A percentile compares a stretch with the other conserved stretches of the same genome.
phyloP scores from a whole-genome alignment of 2,329 filamentous ascomycete genomes.

The Colletotrichum theobromicola region DNA sequence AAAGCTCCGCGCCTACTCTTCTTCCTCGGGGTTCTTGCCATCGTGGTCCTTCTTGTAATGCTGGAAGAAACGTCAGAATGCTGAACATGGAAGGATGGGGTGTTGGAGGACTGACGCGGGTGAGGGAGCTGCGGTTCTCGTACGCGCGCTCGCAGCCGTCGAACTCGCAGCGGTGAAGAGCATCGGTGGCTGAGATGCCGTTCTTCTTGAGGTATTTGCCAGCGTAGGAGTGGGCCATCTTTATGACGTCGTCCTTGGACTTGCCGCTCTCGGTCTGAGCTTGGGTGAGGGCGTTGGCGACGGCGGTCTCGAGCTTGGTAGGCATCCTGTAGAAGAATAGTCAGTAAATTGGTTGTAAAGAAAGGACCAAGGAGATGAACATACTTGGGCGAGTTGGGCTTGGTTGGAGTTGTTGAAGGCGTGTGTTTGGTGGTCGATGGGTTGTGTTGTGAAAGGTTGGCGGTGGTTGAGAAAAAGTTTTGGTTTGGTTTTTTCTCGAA shows the following conservation, averaged over 20 bases:
- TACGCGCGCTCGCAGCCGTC: not conserved
- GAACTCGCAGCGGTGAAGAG: not conserved
- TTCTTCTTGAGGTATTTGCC: not conserved
- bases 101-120: not conserved
- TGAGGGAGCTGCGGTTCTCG: not conserved
- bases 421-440: not conserved
- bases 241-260: not conserved
- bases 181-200: not conserved
- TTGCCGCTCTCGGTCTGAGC: not conserved
- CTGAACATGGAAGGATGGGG: not conserved
- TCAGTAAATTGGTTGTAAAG: not conserved
- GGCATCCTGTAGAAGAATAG: not conserved
- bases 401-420: not conserved
- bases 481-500: not conserved
- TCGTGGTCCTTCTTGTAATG: not conserved
- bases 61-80: not conserved
- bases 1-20: not conserved
- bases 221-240: not conserved
- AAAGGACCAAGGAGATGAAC: not conserved
- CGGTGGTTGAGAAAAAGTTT: not conserved
- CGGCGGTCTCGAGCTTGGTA: not conserved
- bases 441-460: not conserved
- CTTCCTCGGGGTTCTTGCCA: not conserved
- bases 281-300: not conserved
- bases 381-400: not conserved